Base-by-base conservation (phyloP, 1,284 basidiomycete species). In the Flammula alnicola region DNA sequence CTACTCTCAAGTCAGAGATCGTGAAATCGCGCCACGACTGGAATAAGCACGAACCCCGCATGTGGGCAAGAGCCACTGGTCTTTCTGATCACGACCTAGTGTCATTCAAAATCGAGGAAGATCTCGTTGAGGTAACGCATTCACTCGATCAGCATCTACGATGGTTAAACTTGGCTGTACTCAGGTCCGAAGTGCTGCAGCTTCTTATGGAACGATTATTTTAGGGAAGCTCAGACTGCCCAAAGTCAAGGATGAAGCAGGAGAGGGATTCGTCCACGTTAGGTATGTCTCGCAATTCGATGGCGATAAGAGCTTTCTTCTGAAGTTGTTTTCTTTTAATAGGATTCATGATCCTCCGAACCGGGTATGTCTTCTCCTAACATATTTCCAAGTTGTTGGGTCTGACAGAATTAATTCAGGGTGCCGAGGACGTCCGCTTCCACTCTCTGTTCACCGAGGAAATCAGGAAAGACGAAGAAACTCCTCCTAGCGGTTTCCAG, bases 201-300 rank as follows among this genome's bases (percentile, higher is more conserved):
- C 69, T 20, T 65, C 69, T 9, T 90, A 91, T 63, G 88, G 89
- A 7, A 80, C 77, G 9, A 80, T 91, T 51, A 79, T 91, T 52
- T 67, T 91, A 19, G 88, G 88, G 17, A 91, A 91, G 75, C 79
- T 91, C 62, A 79, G 78, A 58, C 74, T 91, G 38, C 85, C 87
- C 5, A 83, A 78, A 14, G 67, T 89, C 50, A 71, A 78, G 9
- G 86, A 88, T 59, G 73, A 65, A 6, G 73, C 81, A 57, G 84
- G 85, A 8, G 73, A 76, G 55, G 85, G 87, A 3, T 91, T 77
- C 62, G 62, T 91, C 47, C 86, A 90, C 55, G 81, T 91, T 59
- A 79, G 88, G 88, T 89, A 58, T 56, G 78, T n/a, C 31, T 6
- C 27, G 11, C 41, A 10, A 16, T 49, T 16, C 33, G 17, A 4